Base-by-base conservation (phyloP, 805 yeast species). In the Hanseniaspora vineae region DNA sequence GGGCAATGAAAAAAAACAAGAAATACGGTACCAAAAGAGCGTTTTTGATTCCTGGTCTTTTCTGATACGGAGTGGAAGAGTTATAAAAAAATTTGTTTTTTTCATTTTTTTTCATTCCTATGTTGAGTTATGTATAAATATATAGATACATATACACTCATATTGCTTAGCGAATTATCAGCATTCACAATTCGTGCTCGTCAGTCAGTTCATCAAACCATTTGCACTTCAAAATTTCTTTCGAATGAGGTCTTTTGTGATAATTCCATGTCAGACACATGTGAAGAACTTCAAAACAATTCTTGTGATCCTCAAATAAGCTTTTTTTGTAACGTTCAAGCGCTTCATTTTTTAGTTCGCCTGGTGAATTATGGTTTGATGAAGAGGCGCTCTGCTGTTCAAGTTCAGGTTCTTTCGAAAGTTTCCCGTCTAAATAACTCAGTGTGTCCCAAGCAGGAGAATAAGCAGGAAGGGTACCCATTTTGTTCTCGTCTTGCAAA, bases 1-100 rank as follows among this genome's bases (percentile, higher is more conserved):
- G 97, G 97, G 97, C 97, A 19, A 73, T 77, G 50, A 81, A 86
- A 70, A 89, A 87, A 64, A 94, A 90, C 66, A 71, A 69, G 57
- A 76, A 78, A 53, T 92, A 90, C 64, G 90, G 90, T 58, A 77
- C 78, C 57, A 72, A 76, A 61, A 81, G 88, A 66, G 81, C 87
- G 60, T 82, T 85, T 52, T 70, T 80, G 65, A 68, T 92, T 55
- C 98, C 98, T 20, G 86, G 65, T 57, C 54, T 89, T 32, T 70
- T 78, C 49, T 87, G 62, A 62, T 18, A 31, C 15, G 31, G 10
- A 3, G 9, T 5, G 5, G 15, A n/a, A n/a, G 14, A 3, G 13
- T 20, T 20, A 5, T 6, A n/a, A n/a, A n/a, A n/a, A n/a, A n/a
- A n/a, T n/a, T n/a, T n/a, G n/a, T n/a, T n/a, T n/a, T n/a, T n/a